These are phyloP conservation scores for Leishmania lainsoni DNA, from an alignment of 208 protist species.

Conservation along the genomic window DNA sequence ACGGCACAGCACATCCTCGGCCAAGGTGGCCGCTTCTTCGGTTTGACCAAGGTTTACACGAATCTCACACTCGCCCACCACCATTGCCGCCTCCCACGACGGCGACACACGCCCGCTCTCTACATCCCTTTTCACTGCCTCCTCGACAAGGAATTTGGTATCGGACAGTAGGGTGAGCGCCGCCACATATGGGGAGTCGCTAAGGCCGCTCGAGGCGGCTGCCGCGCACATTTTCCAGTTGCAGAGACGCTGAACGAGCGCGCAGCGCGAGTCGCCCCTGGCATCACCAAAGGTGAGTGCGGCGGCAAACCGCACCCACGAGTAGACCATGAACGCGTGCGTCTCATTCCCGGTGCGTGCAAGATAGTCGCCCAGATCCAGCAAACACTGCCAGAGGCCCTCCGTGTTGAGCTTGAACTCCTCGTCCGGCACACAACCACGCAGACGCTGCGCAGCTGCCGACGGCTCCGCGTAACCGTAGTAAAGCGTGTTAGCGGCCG, in stretches of 20 bases:
- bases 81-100: slow-evolving; percentile 32
- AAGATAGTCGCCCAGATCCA: slow-evolving; percentile 63
- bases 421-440: slow-evolving; percentile 24
- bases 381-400: slow-evolving; percentile 49
- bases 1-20: slow-evolving; percentile 21
- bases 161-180: slow-evolving; percentile 14
- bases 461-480: slow-evolving; percentile 43
- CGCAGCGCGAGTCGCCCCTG: slow-evolving; percentile 32
- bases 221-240: slow-evolving; percentile 34
- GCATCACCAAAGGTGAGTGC: slow-evolving; percentile 37
- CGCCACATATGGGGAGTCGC: slow-evolving; percentile 20
- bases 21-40: slow-evolving; percentile 41
- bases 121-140: slow-evolving; percentile 4
- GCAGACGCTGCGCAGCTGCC: slow-evolving; percentile 27
- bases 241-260: slow-evolving; percentile 35
- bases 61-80: slow-evolving; percentile 55
- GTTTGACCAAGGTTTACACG: slow-evolving; percentile 42
- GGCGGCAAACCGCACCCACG: slow-evolving; percentile 66
- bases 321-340: slow-evolving; percentile 60
- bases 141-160: slow-evolving; percentile 3
- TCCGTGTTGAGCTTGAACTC: slow-evolving; percentile 58
- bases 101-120: slow-evolving; percentile 3
- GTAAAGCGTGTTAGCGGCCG: slow-evolving; percentile 36
- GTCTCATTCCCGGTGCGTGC: slow-evolving; percentile 43
- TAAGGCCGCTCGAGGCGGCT: slow-evolving; percentile 15